Percentiles rank a stretch among this genome's conserved stretches.
These are phyloP conservation scores for Skeletonema marinoi DNA, from an alignment of 108 stramenopile species.

Conservation along the genomic window DNA sequence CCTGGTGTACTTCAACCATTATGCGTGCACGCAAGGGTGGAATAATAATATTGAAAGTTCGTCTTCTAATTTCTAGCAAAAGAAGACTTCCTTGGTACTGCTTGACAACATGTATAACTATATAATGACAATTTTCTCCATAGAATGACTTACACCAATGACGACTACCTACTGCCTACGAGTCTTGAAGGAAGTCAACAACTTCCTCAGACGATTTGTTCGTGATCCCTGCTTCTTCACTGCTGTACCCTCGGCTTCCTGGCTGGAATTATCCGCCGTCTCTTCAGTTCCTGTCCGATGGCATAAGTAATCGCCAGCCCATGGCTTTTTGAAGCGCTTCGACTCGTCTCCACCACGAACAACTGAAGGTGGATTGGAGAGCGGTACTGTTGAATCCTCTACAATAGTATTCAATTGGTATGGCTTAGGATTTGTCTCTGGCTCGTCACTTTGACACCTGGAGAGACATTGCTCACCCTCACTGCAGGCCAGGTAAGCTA, in stretches of 20 bases:
- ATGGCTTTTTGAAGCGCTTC: neutral
- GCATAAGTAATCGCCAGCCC: neutral
- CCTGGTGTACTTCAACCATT: constrained; percentile 90
- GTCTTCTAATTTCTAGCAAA: too few relatives aligned
- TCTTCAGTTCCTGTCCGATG: neutral
- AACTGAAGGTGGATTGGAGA: neutral
- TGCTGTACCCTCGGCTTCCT: neutral
- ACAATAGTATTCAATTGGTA: neutral
- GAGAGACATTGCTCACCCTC: neutral
- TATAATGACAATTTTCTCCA: too few relatives aligned
- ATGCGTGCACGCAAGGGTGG: too few relatives aligned
- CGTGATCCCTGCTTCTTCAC: neutral
- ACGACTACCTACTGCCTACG: neutral
- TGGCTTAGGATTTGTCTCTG: neutral
- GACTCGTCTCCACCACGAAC: neutral
- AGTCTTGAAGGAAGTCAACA: neutral
- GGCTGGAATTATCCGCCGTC: neutral
- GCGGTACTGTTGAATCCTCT: neutral
- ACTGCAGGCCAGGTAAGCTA: neutral
- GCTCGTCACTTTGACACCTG: neutral
- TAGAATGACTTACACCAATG: neutral
- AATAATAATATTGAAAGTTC: too few relatives aligned
- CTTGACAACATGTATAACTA: too few relatives aligned
- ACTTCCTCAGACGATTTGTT: neutral
- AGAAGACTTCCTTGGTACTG: too few relatives aligned